Base-by-base conservation (phyloP, 2,329 filamentous ascomycete species). In the Ophiostoma angusticollis region DNA sequence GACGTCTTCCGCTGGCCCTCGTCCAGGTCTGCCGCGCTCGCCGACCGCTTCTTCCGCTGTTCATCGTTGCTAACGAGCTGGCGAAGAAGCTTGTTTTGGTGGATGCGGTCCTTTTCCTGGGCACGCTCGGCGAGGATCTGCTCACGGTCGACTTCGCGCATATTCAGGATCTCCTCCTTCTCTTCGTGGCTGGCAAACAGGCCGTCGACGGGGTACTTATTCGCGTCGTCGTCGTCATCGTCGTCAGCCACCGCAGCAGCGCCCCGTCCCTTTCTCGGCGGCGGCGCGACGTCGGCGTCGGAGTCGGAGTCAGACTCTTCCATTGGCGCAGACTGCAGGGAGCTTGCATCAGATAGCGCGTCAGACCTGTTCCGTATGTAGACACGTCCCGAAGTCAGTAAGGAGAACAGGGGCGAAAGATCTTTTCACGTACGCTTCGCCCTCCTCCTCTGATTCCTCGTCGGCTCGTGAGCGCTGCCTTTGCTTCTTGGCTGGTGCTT, bases 101-200 rank as follows among this genome's bases (percentile, higher is more conserved):
- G 74, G 50, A 83, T 79, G 37, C 78, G 78, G 53, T 91, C 83
- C 42, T 87, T 79, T 56, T 91, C 78, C 50, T 84, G 77, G 25
- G 81, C 80, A 48, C 91, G 84, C 49, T 93, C 84, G 16, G 86
- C 89, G 6, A 98, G 72, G 31, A 94, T 79, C 55, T 85, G 77
- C 59, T 98, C 91, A 46, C 89, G 81, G 54, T 93, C 79, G 37
- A 96, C 79, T 62, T 96, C 87, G 22, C 86, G 80, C 72, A 95
- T 77, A 41, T 69, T 73, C 71, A 91, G 78, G 45, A 98, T 91
- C 37, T 81, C 68, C 7, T 70, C 70, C 58, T 84, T 87, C 54
- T 91, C 84, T 28, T 74, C 69, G 31, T 76, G 68, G 48, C 75
- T 82, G 50, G 74, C 72, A 57, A 84, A 91, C 52, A 91, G 78